A percentile compares a stretch with the other conserved stretches of the same genome.
Evolutionary conservation across 2,329 filamentous ascomycete species (phyloP).

Genomic region (Epichloe sibirici): DNA sequence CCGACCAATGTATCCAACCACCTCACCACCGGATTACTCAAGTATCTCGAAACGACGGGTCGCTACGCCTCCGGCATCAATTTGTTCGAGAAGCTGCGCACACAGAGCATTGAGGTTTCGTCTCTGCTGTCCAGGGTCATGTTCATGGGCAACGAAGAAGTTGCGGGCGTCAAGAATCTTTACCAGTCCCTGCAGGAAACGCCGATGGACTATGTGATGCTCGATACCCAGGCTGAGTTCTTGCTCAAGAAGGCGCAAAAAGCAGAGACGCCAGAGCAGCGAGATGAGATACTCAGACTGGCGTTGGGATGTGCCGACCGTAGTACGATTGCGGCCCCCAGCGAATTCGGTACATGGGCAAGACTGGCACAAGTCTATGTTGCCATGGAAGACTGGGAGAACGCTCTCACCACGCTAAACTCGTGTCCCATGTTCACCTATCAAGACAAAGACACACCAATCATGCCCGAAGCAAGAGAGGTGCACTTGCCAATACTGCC

Average conservation of each 20-base stretch:
- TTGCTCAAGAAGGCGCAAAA: conserved; percentile 67
- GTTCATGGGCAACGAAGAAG: conserved; percentile 91
- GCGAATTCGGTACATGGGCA: conserved; percentile 96
- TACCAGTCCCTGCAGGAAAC: conserved; percentile 81
- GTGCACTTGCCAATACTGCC: conserved; percentile 77
- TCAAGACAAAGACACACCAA: conserved; percentile 90
- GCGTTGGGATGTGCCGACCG: conserved; percentile 88
- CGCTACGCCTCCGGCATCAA: conserved; percentile 94
- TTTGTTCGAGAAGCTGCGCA: conserved; percentile 88
- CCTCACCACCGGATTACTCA: conserved; percentile 80
- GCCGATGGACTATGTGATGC: conserved; percentile 94
- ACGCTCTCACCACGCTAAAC: conserved; percentile 88
- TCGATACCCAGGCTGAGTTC: conserved; percentile 90
- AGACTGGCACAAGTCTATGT: conserved; percentile 89
- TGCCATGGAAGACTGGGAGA: conserved; percentile 88
- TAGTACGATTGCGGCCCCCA: conserved; percentile 87
- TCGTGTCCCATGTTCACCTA: conserved; percentile 99
- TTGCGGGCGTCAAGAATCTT: conserved; percentile 81
- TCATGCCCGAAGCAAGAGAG: conserved; percentile 86
- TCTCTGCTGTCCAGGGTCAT: conserved; percentile 84
- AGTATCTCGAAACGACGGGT: conserved; percentile 91
- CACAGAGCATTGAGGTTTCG: conserved; percentile 84
- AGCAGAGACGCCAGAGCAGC: conserved; percentile 40
- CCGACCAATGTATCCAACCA: conserved; percentile 96
- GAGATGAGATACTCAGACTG: conserved; percentile 62